Evolutionary conservation across 2,329 filamentous ascomycete genomes (phyloP), one percentile per base, ranked within the genome.

Genomic region (Colletotrichum coccodes): DNA sequence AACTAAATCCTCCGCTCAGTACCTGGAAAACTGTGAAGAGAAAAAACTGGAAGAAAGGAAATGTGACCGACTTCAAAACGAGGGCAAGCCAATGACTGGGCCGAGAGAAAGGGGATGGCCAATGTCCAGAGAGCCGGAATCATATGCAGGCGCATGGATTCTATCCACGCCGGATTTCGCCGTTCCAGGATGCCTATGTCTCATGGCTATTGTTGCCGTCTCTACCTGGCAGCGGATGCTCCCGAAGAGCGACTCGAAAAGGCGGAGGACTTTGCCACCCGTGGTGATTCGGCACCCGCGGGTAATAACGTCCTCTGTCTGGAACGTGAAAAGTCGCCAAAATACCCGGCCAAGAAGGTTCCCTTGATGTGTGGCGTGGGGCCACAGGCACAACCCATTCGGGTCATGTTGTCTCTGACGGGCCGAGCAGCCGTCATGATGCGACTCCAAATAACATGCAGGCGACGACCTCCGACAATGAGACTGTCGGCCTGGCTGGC

Each of bases 221-320:
- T 50, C 32, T 2, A 56, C 56, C 28, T 69, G 57, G 26, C 7
- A 14, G 8, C 42, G 42, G 44, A 23, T 61, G 46, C 62, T 66
- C 14, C 50, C 66, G 8, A 66, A 65, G 14, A 42, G 50, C 67
- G 62, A 70, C 44, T 57, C 62, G 3, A 62, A 38, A 12, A 42
- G 9, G 4, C 47, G 28, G 6, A 32, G 23, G 23, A 18, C 26
- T 14, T 42, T 32, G 8, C 26, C 6, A 32, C 7, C 12, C 1
- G 34, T 4, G 3, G 42, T 52, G 53, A 23, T 28, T 26, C 14
- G 18, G 28, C 26, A 52, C 6, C 26, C 21, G 34, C 18, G 4
- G 9, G n/a, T 9, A 9, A 47, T 9, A 11, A 58, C 44, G 11
- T 6, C 21, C 23, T 70, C 57, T 2, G 62, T 61, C 42, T 70